Base-by-base conservation (phyloP, 129 eudicot genomes). In the Saussurea involucrata region DNA sequence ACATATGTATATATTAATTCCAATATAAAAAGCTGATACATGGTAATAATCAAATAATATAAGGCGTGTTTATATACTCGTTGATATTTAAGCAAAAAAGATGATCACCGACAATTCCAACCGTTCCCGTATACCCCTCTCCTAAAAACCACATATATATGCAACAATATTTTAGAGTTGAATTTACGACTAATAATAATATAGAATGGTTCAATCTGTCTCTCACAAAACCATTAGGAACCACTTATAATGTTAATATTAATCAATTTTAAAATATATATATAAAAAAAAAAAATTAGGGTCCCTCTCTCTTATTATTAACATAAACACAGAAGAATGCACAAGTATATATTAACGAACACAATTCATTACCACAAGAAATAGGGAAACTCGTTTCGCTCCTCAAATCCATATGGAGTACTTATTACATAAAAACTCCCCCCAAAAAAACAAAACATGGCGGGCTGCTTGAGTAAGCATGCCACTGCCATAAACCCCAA, bases 401-500 rank as follows among this genome's bases (percentile, higher is more conserved):
- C 79, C 72, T 69, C 69, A 71, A 49, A 49, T 74, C 73, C 73
- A 40, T 64, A 24, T n/a, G n/a, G n/a, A n/a, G n/a, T 78, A 72
- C 3, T 70, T 82, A 66, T 70, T 79, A 74, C 61, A 53, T 67
- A 67, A 82, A 34, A 60, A 46, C 46, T 2, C 58, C 80, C 71
- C 55, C 63, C 8, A n/a, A 53, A 49, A 18, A 37, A 67, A 66
- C 75, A 81, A 78, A 64, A 80, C 73, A 66, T 79, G 90, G 92
- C 86, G 95, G 95, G 92, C 92, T 89, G 92, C 95, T 89, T 79
- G 74, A 81, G 81, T 76, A 86, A 87, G 97, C 92, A 85, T 80
- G 90, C 90, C 90, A 81, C 97, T 73, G 87, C 89, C 97, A 73
- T n/a, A 80, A 83, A 80, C 81, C 71, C 68, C 69, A 79, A 82